These are phyloP conservation scores for Mucuna pruriens DNA, from an alignment of 306 rosid species.

Conservation along the genomic window DNA sequence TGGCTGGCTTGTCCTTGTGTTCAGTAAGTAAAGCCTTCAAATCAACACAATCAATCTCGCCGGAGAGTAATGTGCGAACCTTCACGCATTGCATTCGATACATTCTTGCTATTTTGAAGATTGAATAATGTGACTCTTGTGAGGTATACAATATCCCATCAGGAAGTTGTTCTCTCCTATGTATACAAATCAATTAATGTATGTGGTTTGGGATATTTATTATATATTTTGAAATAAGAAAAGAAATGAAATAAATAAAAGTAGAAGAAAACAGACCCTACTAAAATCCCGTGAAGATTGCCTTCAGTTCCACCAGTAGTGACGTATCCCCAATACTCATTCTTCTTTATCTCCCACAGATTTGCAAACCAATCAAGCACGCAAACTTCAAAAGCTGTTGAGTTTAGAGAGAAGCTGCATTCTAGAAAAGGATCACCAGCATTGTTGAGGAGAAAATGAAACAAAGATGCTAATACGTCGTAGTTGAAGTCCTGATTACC, in stretches of 20 bases:
- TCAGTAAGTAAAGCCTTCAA: conserved; percentile 50
- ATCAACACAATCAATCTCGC: conserved; percentile 70
- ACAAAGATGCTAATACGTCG: conserved; percentile 54
- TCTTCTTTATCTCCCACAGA: conserved; percentile 67
- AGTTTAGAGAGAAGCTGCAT: conserved; percentile 56
- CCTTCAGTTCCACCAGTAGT: conserved; percentile 83
- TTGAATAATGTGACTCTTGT: conserved; percentile 71
- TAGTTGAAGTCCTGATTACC: conserved; percentile 62
- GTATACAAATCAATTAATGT: background rate
- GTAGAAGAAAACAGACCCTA: too few relatives aligned
- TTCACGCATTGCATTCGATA: conserved; percentile 73
- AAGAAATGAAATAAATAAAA: too few relatives aligned
- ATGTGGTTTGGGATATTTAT: background rate
- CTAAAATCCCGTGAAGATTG: conserved; percentile 71
- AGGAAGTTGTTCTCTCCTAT: conserved; percentile 70
- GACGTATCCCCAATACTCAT: conserved; percentile 76
- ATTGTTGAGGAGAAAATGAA: conserved; percentile 69
- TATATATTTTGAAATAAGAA: too few relatives aligned
- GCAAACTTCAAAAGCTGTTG: conserved; percentile 65
- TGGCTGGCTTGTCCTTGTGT: conserved; percentile 72
- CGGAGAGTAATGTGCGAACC: conserved; percentile 59
- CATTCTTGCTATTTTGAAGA: conserved; percentile 78
- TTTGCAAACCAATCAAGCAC: conserved; percentile 80
- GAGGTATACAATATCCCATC: conserved; percentile 77
- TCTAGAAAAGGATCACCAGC: conserved; percentile 72